phyloP scores from a whole-genome alignment of 139 green algal species.

The Picochlorum sp. region DNA sequence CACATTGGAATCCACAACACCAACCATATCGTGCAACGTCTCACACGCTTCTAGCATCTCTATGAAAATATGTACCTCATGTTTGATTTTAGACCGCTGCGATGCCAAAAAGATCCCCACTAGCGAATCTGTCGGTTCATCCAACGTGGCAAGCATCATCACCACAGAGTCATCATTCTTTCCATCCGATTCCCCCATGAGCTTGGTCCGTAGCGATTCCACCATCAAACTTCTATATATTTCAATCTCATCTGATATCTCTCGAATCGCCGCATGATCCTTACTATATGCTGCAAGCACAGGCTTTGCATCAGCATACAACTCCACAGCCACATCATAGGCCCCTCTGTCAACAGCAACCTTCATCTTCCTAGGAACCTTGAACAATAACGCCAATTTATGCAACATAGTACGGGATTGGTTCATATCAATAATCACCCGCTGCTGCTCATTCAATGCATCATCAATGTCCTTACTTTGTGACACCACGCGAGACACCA shows the following conservation, averaged over 20 bases:
- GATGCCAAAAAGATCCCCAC: conserved; percentile 63
- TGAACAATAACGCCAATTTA: conserved; percentile 74
- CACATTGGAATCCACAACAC: too few relatives aligned
- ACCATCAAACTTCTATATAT: conserved; percentile 36
- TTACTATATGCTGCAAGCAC: conserved; percentile 67
- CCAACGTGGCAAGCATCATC: conserved; percentile 66
- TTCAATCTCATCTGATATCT: conserved; percentile 47
- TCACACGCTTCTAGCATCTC: background rate
- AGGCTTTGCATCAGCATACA: conserved; percentile 63
- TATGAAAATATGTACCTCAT: conserved; percentile 42
- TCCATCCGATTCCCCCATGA: conserved; percentile 56
- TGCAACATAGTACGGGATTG: conserved; percentile 61
- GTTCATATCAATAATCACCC: conserved; percentile 81
- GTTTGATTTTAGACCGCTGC: conserved; percentile 45
- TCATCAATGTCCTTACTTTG: conserved; percentile 65
- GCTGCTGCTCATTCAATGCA: conserved; percentile 64
- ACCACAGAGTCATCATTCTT: conserved; percentile 25
- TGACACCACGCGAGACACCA: conserved; percentile 37
- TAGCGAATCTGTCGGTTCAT: conserved; percentile 42
- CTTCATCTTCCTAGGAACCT: conserved; percentile 59
- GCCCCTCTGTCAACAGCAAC: conserved; percentile 54
- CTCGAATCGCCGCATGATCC: conserved; percentile 45
- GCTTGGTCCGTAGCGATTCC: conserved; percentile 39
- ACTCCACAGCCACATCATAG: conserved; percentile 58
- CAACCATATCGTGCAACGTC: background rate